Conservation (phyloP, 1,139 yeast genomes). For the Yamadazyma dushanensis region DNA sequence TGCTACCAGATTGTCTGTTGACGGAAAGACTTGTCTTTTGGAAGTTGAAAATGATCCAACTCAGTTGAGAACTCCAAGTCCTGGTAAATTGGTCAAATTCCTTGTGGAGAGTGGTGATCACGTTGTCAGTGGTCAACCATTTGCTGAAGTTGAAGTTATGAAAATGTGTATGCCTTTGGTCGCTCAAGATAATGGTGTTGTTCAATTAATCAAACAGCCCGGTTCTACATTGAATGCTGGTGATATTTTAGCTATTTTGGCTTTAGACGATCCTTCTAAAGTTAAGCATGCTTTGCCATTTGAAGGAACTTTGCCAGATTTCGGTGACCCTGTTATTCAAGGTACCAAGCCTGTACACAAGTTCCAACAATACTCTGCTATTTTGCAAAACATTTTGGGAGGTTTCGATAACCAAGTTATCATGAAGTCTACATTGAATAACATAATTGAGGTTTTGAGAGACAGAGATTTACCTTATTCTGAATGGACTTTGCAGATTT, state of each 20-base stretch:
- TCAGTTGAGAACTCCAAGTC: conserved; percentile 96
- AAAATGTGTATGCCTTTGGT: conserved; percentile 94
- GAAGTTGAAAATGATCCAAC: conserved; percentile 98
- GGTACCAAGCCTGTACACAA: conserved; percentile 86
- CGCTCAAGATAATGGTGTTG: conserved; percentile 90
- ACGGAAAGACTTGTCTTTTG: conserved; percentile 88
- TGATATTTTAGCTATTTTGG: conserved; percentile 90
- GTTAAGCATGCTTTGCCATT: conserved; percentile 96
- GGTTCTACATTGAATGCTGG: conserved; percentile 96
- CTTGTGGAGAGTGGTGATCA: conserved; percentile 96
- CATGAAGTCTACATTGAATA: conserved; percentile 78
- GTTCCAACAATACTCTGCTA: conserved; percentile 57
- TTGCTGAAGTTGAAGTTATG: conserved; percentile 99
- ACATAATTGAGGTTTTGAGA: conserved; percentile 68
- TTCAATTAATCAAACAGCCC: conserved; percentile 95
- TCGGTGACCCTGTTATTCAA: conserved; percentile 77
- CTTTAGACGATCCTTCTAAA: conserved; percentile 94
- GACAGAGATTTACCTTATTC: conserved; percentile 86
- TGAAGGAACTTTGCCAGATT: conserved; percentile 89
- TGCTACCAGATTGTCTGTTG: conserved; percentile 94
- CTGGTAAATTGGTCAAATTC: conserved; percentile 94
- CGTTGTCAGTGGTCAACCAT: conserved; percentile 86
- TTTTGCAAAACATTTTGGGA: conserved; percentile 73
- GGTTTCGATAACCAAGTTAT: conserved; percentile 97
- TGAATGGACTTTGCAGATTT: conserved; percentile 83